Base-by-base conservation (phyloP, 2,329 filamentous ascomycete genomes). In the Talaromyces sp. region DNA sequence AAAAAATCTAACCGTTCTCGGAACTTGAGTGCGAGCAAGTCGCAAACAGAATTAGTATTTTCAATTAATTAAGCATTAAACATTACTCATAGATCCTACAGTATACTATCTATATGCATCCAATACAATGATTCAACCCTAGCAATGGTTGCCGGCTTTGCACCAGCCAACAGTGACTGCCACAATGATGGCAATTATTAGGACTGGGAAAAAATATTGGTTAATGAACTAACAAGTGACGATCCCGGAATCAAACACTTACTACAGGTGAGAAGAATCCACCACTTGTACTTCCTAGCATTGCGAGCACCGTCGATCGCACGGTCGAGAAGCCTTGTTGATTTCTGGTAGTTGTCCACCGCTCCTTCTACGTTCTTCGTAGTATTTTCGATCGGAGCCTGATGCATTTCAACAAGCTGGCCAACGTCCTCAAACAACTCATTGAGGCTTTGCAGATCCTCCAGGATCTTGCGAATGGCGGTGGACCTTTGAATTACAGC, bases 241-340 rank as follows among this genome's bases (percentile, higher is more conserved):
- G n/a, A n/a, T n/a, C n/a, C n/a, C n/a, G n/a, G n/a, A n/a, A n/a
- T n/a, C n/a, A n/a, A n/a, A 37, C 6, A 59, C 54, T 55, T 22
- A 59, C 56, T 7, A 20, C 33, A 37, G 5, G 55, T 32, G n/a
- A 52, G 32, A 13, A 59, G 47, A 17, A 51, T 49, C 32, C 45
- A 59, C 56, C 56, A 59, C 39, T 57, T 59, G 5, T 35, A 57
- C 29, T 51, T 54, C 16, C 41, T 54, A 6, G 54, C 56, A 32
- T 52, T 57, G 4, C 51, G 54, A 14, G 48, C 47, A 17, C 54
- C 54, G 13, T 14, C 16, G 11, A 57, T 49, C 1, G 46, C 56
- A 11, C 32, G 32, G 7, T 20, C 24, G 20, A 56, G 22, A 8
- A 57, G 42, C 7, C 37, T 37, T 30, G 52, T 56, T 2, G 45